These are phyloP conservation scores for Artemisia argyi DNA, from an alignment of 129 eudicot genomes.

Conservation along the genomic window DNA sequence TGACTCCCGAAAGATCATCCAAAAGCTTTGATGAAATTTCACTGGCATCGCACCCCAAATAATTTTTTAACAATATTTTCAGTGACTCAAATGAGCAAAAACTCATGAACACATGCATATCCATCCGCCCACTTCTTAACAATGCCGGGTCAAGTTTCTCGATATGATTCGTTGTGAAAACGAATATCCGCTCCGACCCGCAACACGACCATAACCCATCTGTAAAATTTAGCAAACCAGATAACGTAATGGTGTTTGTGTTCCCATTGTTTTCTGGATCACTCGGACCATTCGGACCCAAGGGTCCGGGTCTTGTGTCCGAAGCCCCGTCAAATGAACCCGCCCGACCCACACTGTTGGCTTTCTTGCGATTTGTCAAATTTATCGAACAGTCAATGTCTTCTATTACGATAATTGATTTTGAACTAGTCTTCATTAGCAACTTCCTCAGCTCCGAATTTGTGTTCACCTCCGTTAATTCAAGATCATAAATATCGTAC, in stretches of 20 bases:
- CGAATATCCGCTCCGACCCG: slow-evolving; percentile 91
- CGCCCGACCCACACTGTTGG: slow-evolving; percentile 13
- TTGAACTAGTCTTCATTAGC: slow-evolving; percentile 88
- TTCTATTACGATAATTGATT: slow-evolving; percentile 89
- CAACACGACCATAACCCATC: slow-evolving; percentile 98
- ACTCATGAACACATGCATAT: slow-evolving; percentile 88
- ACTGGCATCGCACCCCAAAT: slow-evolving; percentile 56
- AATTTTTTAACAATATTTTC: slow-evolving; percentile 70
- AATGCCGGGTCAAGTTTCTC: slow-evolving; percentile 96
- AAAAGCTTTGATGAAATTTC: slow-evolving; percentile 37
- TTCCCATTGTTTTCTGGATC: slow-evolving; percentile 39
- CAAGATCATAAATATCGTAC: slow-evolving; percentile 90
- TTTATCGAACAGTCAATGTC: slow-evolving; percentile 91
- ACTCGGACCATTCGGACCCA: slow-evolving; percentile 30
- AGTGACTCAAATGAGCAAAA: slow-evolving; percentile 61
- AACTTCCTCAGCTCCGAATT: slow-evolving; percentile 83
- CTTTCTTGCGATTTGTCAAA: slow-evolving; percentile 55
- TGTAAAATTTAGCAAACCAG: slow-evolving; percentile 83
- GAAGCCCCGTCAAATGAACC: slow-evolving; percentile 19
- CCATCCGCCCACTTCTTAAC: slow-evolving; percentile 93
- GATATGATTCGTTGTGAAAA: slow-evolving; percentile 87
- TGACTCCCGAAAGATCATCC: slow-evolving; percentile 48
- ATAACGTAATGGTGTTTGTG: slow-evolving; percentile 63
- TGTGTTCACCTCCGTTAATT: slow-evolving; percentile 76
- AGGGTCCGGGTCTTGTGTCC: slow-evolving; percentile 21